Percentiles rank a stretch among this genome's conserved stretches.
These are phyloP conservation scores for Oryza officinalis DNA, from an alignment of 176 grass and related monocot genomes.

Conservation along the genomic window DNA sequence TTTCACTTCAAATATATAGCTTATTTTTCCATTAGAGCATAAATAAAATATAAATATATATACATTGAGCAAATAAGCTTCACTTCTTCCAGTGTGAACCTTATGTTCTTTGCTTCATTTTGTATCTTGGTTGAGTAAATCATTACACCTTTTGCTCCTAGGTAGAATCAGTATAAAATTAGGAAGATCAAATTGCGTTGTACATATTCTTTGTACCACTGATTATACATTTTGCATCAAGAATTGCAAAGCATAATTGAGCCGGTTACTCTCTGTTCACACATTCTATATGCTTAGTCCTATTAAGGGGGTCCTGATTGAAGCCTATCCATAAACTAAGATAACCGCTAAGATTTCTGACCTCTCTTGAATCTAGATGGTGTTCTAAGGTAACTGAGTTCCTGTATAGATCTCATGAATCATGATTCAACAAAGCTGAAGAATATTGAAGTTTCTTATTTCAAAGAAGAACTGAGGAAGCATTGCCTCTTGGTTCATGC, in stretches of 20 bases:
- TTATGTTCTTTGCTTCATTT: constrained; percentile 18
- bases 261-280: background rate
- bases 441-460: background rate
- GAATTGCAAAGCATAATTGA: background rate
- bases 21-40: background rate
- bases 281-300: background rate
- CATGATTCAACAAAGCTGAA: background rate
- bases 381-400: background rate
- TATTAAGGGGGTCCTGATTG: background rate
- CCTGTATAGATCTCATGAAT: background rate
- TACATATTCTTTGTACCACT: background rate
- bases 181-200: background rate
- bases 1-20: background rate
- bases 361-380: background rate
- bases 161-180: constrained; percentile 7
- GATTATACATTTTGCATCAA: background rate
- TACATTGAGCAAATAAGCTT: background rate
- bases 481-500: constrained; percentile 1
- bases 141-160: background rate
- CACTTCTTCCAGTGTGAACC: background rate
- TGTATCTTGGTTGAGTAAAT: constrained; percentile 4
- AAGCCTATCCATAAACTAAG: background rate
- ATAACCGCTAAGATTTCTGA: background rate
- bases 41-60: constrained; percentile 25
- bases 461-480: background rate